Conservation (phyloP, 1,139 yeast genomes). For the Candida pseudocylindracea region DNA sequence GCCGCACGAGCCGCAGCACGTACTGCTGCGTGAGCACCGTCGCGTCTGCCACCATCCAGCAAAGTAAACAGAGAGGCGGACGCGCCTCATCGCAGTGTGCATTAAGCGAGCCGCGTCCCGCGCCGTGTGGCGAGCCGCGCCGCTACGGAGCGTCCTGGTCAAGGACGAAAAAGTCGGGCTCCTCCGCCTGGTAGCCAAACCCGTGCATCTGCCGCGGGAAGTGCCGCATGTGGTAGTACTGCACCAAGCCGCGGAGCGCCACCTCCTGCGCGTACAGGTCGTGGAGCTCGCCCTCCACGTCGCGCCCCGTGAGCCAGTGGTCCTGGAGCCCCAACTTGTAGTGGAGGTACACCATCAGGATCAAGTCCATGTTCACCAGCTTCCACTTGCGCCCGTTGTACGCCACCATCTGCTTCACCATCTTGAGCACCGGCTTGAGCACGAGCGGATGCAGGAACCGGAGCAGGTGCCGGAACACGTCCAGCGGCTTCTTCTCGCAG, state of each 20-base stretch:
- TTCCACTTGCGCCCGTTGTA: slow-evolving; percentile 93
- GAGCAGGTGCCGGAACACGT: slow-evolving; percentile 17
- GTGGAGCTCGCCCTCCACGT: slow-evolving; percentile 50
- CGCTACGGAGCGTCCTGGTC: slow-evolving; percentile 4
- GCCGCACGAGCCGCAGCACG: not conserved
- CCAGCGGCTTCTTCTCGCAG: slow-evolving; percentile 33
- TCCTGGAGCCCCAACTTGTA: slow-evolving; percentile 54
- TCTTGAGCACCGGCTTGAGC: slow-evolving; percentile 47
- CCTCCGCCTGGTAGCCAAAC: slow-evolving; percentile 26
- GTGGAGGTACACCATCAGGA: slow-evolving; percentile 68
- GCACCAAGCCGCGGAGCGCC: slow-evolving; percentile 60
- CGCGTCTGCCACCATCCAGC: no score
- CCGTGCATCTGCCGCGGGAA: slow-evolving; percentile 28
- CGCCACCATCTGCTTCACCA: slow-evolving; percentile 64
- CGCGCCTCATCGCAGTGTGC: not conserved
- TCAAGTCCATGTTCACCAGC: slow-evolving; percentile 77
- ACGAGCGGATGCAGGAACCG: slow-evolving; percentile 39
- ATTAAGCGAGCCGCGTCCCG: not conserved
- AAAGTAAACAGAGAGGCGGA: no score
- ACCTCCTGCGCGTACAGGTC: slow-evolving; percentile 76
- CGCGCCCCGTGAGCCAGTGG: slow-evolving; percentile 78
- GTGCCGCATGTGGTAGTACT: slow-evolving; percentile 47
- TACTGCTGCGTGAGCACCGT: not conserved
- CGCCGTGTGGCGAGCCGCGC: no score
- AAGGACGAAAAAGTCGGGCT: slow-evolving; percentile 8